Conservation (phyloP, 371 early-diverging fungal genomes). For the Apophysomyces ossiformis region DNA sequence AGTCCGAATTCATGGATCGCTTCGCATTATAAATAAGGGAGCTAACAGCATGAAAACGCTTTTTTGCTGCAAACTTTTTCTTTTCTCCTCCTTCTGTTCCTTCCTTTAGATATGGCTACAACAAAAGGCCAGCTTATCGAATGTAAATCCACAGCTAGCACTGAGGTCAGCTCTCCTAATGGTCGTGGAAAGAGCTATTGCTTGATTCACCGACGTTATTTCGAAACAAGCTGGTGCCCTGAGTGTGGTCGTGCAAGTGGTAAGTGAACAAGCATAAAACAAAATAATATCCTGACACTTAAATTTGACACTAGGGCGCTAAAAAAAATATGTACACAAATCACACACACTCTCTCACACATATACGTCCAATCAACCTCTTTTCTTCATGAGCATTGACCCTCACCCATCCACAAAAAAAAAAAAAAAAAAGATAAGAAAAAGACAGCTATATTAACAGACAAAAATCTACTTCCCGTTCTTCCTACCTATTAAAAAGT, state of each 20-base stretch:
- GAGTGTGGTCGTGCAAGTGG: conserved; percentile 23
- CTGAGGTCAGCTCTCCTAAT: conserved; percentile 5
- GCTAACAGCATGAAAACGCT: neutral
- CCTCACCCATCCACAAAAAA: conserved; percentile 2
- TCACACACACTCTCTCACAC: too few relatives aligned
- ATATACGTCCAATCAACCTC: too few relatives aligned
- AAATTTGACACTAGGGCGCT: neutral
- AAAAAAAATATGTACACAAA: neutral
- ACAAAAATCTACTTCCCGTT: neutral
- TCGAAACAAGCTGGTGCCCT: conserved; percentile 31
- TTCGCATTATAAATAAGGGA: neutral
- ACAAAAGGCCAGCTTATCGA: neutral
- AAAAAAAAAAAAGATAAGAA: conserved; percentile 1
- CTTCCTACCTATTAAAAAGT: conserved; percentile 11
- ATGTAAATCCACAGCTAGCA: conserved; percentile 1
- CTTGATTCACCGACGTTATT: conserved; percentile 28
- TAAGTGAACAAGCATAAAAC: neutral
- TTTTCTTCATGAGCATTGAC: too few relatives aligned
- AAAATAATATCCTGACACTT: neutral
- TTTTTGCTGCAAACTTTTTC: neutral
- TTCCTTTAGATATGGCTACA: neutral
- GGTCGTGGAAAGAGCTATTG: conserved; percentile 28
- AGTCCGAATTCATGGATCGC: neutral
- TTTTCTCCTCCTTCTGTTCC: neutral
- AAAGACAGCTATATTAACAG: neutral